Base-by-base conservation (phyloP, 345 rosid genomes). In the Trapa incisa region DNA sequence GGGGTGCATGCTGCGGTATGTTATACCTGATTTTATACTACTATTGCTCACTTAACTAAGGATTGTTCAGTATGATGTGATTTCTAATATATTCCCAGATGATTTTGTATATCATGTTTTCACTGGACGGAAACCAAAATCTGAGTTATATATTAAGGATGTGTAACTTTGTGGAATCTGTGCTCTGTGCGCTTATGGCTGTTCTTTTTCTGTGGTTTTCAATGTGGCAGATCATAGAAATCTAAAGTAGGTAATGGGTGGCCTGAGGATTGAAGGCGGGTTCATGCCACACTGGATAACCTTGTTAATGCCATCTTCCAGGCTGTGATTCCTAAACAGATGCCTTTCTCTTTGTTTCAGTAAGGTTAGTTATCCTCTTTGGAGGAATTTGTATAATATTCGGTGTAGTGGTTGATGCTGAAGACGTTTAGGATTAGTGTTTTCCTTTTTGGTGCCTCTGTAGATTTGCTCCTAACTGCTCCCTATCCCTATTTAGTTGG, bases 391-490 rank as follows among this genome's bases (percentile, higher is more conserved):
- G 63, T 58, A 58, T 58, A 58, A 58, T 58, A 58, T 35, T 29
- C 33, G 63, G 15, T 37, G 37, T 58, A 58, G 63, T 58, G 35
- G 63, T 58, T 8, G 15, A 33, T 29, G 63, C 11, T 33, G 37
- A 58, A 58, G 33, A 32, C 38, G 13, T 58, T 58, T 58, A 58
- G 63, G 63, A 32, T 58, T 58, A 58, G 63, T 2, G 63, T 58
- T 58, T 33, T 35, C 32, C 37, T 33, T 12, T 54, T n/a, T 33
- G 63, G 11, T n/a, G 37, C 63, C 32, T 35, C 38, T 58, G 63
- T 58, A 58, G 63, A 58, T 58, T 58, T 58, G 63, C 37, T 58
- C 16, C 63, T 58, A 58, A 58, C 63, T 58, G 37, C 63, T 58
- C 37, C 63, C 63, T 32, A 38, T 54, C 22, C 60, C 35, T 33